These are phyloP conservation scores for Parascedosporium putredinis DNA, from an alignment of 2,329 filamentous ascomycete species.

Conservation along the genomic window DNA sequence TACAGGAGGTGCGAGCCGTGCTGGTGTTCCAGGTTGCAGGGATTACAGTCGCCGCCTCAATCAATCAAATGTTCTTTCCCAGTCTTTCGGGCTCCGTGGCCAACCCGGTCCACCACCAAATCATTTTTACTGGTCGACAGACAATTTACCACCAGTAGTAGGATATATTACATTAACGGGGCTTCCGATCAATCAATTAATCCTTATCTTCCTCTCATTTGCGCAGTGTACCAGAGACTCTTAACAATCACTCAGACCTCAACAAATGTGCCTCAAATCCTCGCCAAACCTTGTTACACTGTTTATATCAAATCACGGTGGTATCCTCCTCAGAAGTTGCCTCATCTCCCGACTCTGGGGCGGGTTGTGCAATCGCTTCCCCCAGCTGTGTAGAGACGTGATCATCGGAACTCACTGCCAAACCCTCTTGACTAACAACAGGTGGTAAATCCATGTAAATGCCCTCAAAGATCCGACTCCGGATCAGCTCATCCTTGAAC, in stretches of 20 bases:
- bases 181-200: neutral
- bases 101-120: neutral
- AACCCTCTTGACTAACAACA: neutral
- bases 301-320: neutral
- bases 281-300: too few species aligned
- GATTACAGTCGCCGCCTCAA: neutral
- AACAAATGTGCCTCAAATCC: neutral
- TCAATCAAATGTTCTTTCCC: neutral
- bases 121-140: neutral
- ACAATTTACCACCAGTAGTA: neutral
- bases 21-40: neutral
- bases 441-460: constrained; percentile 1
- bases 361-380: neutral
- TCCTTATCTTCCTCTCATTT: neutral
- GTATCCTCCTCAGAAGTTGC: neutral
- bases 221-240: too few species aligned
- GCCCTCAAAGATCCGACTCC: neutral
- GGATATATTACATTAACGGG: neutral
- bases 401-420: neutral
- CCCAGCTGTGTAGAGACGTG: neutral
- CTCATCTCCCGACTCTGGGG: neutral
- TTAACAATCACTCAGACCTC: too few species aligned
- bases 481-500: neutral
- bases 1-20: neutral
- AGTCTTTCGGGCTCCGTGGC: neutral